Percentiles rank a stretch among this genome's conserved stretches.
Conservation (phyloP, 108 stramenopile species). For the Discostella pseudostelligera region DNA sequence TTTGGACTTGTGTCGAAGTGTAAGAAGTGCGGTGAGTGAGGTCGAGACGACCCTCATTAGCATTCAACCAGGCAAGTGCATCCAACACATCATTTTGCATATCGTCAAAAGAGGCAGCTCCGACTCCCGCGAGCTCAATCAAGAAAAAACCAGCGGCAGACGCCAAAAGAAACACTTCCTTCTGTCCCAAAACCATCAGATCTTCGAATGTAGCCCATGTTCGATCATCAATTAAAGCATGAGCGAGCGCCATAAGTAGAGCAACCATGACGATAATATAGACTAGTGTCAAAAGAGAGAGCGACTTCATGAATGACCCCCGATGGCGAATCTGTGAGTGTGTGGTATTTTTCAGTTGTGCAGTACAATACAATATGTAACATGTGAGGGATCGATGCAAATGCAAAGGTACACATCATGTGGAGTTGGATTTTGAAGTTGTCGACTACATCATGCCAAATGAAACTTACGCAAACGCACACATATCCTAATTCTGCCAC, state of each 20-base stretch:
- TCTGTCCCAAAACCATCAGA: constrained; percentile 5
- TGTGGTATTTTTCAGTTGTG: background rate
- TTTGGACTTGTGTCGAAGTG: background rate
- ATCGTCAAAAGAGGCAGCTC: constrained; percentile 51
- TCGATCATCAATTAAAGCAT: background rate
- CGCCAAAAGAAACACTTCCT: constrained; percentile 10
- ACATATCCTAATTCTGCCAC: constrained; percentile 48
- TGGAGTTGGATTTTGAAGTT: background rate
- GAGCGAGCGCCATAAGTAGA: background rate
- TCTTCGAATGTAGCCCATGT: background rate
- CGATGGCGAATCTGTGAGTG: constrained; percentile 54
- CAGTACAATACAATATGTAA: no score
- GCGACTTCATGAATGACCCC: constrained; percentile 50
- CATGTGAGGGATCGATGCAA: background rate
- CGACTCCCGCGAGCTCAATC: constrained; percentile 27
- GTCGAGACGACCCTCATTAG: constrained; percentile 19
- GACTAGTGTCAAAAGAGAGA: constrained; percentile 17
- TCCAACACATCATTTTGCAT: constrained; percentile 64
- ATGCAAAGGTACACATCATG: no score
- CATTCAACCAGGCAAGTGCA: constrained; percentile 51
- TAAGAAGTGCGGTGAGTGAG: background rate
- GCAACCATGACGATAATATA: constrained; percentile 13
- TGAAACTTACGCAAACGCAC: constrained; percentile 44
- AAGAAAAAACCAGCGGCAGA: constrained; percentile 11
- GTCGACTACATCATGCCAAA: no score